Evolutionary conservation across 345 rosid genomes (phyloP).

Genomic region (Schrenkiella parvula): DNA sequence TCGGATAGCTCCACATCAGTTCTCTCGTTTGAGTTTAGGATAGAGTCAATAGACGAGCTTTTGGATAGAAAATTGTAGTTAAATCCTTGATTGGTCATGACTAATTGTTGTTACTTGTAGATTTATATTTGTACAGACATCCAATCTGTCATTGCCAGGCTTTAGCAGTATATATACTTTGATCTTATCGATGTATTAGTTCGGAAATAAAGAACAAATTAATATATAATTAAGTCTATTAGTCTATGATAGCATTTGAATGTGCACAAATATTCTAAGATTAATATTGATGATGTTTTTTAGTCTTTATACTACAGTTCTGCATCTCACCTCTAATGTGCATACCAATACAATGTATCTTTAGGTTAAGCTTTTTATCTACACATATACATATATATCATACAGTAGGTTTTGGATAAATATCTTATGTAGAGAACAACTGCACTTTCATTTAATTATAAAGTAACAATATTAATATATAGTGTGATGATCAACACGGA

Average conservation of each 20-base stretch:
- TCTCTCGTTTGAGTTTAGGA: background rate
- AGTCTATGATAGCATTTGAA: background rate
- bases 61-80: background rate
- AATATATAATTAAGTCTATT: background rate
- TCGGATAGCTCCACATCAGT: background rate
- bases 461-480: background rate
- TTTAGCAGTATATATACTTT: background rate
- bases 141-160: background rate
- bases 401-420: background rate
- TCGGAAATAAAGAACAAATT: background rate
- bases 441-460: background rate
- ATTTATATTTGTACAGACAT: background rate
- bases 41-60: background rate
- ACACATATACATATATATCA: background rate
- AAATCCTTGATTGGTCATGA: background rate
- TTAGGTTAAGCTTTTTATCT: background rate
- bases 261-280: background rate
- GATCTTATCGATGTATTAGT: background rate
- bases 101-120: background rate
- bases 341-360: background rate
- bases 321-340: background rate
- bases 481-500: no score
- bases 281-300: background rate
- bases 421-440: background rate
- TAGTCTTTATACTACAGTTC: background rate